Base-by-base conservation (phyloP, 495 filamentous ascomycete genomes). In the Bacidia gigantensis region DNA sequence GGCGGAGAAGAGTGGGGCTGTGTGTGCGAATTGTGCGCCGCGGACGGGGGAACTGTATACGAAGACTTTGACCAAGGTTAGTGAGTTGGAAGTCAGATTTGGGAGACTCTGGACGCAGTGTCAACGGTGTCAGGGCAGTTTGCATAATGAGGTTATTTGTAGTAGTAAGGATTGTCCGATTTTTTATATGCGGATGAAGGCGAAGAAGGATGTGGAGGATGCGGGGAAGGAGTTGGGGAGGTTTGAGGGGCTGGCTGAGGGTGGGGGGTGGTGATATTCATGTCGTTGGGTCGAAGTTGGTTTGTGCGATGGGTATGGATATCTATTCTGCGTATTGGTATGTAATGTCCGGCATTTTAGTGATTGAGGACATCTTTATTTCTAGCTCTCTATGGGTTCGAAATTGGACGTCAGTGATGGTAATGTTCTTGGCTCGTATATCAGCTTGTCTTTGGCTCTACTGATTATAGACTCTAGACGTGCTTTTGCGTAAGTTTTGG, bases 161-260 rank as follows among this genome's bases (percentile, higher is more conserved):
- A 87, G 82, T 39, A 89, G 84, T 57, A 84, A 84, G 62, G 92
- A 99, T 69, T 99, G 92, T 62, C 92, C 92, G 2, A 99, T 99
- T 57, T 99, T 96, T 69, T 99, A 99, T 64, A 99, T 97, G 92
- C 83, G 92, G 3, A 99, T 99, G 92, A 99, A 99, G 72, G 89
- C 89, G 23, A 95, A 95, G 79, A 99, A 97, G 72, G 92, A 99
- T 65, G 80, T 97, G 41, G 89, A 96, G 66, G 92, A 99, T 71
- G 80, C 78, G 2, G 88, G 88, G 54, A 95, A 86, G 72, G 93
- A 99, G 63, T 59, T 97, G 61, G 76, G 74, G 63, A 71, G 92
- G 62, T 99, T 97, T 70, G 92, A 98, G 29, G 29, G 29, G 14
- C 14, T 35, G 29, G 29, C 7, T 35, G 41, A 18, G 18, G 35